Evolutionary conservation across 169 alveolate genomes (phyloP).

Genomic region (Babesia ovis): DNA sequence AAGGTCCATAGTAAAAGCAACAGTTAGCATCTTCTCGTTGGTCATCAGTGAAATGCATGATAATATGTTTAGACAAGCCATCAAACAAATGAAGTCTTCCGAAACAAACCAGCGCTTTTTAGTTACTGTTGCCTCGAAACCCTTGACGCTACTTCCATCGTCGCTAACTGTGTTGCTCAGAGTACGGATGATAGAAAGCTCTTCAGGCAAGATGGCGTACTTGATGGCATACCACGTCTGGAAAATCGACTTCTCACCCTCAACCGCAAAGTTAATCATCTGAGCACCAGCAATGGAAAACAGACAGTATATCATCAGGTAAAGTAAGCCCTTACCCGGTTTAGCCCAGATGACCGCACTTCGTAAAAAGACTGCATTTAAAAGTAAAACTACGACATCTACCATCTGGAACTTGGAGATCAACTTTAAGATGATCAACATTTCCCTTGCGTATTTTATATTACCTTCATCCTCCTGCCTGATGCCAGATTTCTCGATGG

Average conservation of each 20-base stretch:
- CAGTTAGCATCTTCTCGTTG: conserved; percentile 55
- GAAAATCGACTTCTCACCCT: conserved; percentile 63
- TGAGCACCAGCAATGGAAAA: conserved; percentile 66
- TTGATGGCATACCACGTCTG: conserved; percentile 65
- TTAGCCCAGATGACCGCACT: conserved; percentile 61
- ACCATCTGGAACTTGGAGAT: conserved; percentile 69
- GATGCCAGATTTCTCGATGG: conserved; percentile 37
- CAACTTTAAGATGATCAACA: conserved; percentile 49
- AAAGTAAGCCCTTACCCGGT: conserved; percentile 52
- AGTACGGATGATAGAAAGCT: conserved; percentile 12
- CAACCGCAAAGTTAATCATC: conserved; percentile 61
- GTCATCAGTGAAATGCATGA: conserved; percentile 41
- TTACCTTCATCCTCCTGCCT: conserved; percentile 47
- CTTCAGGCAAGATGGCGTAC: conserved; percentile 29
- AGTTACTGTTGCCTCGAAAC: neutral
- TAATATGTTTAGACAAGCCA: conserved; percentile 46
- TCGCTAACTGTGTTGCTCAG: neutral
- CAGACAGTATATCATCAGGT: conserved; percentile 50
- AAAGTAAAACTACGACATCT: conserved; percentile 49
- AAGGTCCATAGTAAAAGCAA: conserved; percentile 54
- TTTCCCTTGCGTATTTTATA: conserved; percentile 64
- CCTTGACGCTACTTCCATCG: neutral
- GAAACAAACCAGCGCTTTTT: conserved; percentile 58
- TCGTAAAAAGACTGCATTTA: conserved; percentile 44
- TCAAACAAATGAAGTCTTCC: conserved; percentile 49